Evolutionary conservation across 2,329 filamentous ascomycete genomes (phyloP).

Genomic region (Penicillium freii): DNA sequence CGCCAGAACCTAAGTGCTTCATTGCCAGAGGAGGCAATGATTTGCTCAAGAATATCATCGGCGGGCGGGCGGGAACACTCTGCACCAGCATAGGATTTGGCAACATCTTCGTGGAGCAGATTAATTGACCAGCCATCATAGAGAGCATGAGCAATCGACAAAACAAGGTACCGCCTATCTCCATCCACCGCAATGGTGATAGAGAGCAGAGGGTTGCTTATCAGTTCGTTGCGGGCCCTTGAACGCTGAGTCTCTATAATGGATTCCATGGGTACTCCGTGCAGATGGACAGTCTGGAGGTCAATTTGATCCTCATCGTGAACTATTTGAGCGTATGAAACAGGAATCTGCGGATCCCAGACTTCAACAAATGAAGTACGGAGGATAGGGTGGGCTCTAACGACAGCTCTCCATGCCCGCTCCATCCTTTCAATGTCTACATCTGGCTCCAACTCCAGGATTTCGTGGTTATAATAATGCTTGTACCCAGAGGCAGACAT

Average conservation of each 20-base stretch:
- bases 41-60: slow-evolving; percentile 54
- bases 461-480: slow-evolving; percentile 82
- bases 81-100: slow-evolving; percentile 58
- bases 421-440: slow-evolving; percentile 59
- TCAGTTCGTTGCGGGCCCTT: slow-evolving; percentile 6
- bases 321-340: slow-evolving; percentile 58
- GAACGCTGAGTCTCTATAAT: slow-evolving; percentile 22
- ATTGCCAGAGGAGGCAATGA: slow-evolving; percentile 49
- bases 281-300: slow-evolving; percentile 32
- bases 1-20: slow-evolving; percentile 67
- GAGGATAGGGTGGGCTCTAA: slow-evolving; percentile 65
- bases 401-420: slow-evolving; percentile 61
- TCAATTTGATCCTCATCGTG: slow-evolving; percentile 30
- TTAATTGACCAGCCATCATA: slow-evolving; percentile 86
- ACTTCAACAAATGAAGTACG: slow-evolving; percentile 71
- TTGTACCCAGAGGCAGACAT: slow-evolving; percentile 73
- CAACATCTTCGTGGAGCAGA: slow-evolving; percentile 69
- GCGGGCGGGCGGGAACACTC: slow-evolving; percentile 49
- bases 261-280: slow-evolving; percentile 22
- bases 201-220: slow-evolving; percentile 30
- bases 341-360: slow-evolving; percentile 57
- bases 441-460: slow-evolving; percentile 59
- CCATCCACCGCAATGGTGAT: slow-evolving; percentile 40
- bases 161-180: slow-evolving; percentile 45
- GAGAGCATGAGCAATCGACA: slow-evolving; percentile 81